Conservation (phyloP, 352 stramenopile genomes). For the Globisporangium echinulatum region DNA sequence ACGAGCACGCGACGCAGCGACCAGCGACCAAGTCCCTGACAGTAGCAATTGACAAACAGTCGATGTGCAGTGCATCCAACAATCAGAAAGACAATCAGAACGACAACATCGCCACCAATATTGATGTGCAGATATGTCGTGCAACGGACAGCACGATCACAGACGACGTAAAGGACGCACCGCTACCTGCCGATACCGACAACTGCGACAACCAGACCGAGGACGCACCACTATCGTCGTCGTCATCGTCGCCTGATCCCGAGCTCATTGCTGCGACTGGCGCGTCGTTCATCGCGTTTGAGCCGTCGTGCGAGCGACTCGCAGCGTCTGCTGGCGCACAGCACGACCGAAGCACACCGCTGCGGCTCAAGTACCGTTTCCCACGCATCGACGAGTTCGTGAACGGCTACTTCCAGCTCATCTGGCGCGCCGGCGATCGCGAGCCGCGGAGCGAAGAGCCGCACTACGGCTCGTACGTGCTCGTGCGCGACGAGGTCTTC, state of each 20-base stretch:
- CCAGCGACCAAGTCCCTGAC: not conserved
- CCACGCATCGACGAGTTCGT: conserved; percentile 33
- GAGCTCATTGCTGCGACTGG: not conserved
- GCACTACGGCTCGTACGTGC: conserved; percentile 35
- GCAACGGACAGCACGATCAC: no score
- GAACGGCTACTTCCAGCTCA: conserved; percentile 60
- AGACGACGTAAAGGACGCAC: no score
- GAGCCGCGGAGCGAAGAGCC: conserved; percentile 48
- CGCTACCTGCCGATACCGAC: no score
- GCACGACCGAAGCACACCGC: conserved; percentile 26
- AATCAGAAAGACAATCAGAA: not conserved
- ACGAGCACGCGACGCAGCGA: conserved; percentile 7
- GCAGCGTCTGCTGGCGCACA: conserved; percentile 25
- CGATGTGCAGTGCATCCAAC: not conserved
- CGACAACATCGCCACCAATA: no score
- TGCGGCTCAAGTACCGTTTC: conserved; percentile 44
- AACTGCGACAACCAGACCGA: not conserved
- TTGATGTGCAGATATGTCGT: no score
- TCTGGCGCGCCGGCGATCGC: conserved; percentile 35
- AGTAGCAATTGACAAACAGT: no score
- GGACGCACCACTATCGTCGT: not conserved
- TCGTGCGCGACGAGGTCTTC: conserved; percentile 38
- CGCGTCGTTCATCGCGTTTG: conserved; percentile 34
- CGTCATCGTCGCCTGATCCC: not conserved
- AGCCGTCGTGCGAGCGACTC: conserved; percentile 34